Evolutionary conservation across 208 protist species (phyloP).

Genomic region (Trypanosoma vivax): DNA sequence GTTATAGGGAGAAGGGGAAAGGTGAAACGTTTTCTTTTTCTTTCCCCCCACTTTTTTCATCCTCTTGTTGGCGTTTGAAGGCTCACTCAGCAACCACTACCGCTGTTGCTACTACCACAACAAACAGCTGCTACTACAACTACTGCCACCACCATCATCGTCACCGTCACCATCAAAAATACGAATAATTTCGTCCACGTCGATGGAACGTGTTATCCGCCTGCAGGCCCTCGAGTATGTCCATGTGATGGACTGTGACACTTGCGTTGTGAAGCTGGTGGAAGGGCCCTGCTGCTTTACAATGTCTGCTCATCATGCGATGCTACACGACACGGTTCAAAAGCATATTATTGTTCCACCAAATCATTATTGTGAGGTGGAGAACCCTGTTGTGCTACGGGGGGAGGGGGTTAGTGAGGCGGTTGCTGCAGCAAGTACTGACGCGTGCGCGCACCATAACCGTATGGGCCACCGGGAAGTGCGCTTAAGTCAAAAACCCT

Average conservation of each 20-base stretch:
- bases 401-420: background rate
- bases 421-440: too few species aligned
- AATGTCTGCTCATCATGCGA: constrained; percentile 57
- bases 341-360: constrained; percentile 70
- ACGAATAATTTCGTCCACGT: constrained; percentile 3
- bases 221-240: constrained; percentile 69
- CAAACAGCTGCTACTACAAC: too few species aligned
- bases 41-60: too few species aligned
- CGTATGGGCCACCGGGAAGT: constrained; percentile 74
- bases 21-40: too few species aligned
- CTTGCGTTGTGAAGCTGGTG: constrained; percentile 69
- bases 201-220: constrained; percentile 32
- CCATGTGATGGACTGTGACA: constrained; percentile 82
- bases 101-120: too few species aligned
- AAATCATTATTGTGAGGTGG: constrained; percentile 82
- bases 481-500: constrained; percentile 71
- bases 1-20: too few species aligned
- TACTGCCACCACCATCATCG: too few species aligned
- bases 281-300: constrained; percentile 86
- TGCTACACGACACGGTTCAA: constrained; percentile 28
- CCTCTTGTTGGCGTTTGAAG: too few species aligned
- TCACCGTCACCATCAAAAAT: too few species aligned
- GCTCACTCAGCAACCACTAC: too few species aligned
- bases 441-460: too few species aligned
- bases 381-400: constrained; percentile 68